Percentiles rank a stretch among this genome's conserved stretches.
Conservation (phyloP, 2,329 filamentous ascomycete species). For the Teratosphaeria destructans region DNA sequence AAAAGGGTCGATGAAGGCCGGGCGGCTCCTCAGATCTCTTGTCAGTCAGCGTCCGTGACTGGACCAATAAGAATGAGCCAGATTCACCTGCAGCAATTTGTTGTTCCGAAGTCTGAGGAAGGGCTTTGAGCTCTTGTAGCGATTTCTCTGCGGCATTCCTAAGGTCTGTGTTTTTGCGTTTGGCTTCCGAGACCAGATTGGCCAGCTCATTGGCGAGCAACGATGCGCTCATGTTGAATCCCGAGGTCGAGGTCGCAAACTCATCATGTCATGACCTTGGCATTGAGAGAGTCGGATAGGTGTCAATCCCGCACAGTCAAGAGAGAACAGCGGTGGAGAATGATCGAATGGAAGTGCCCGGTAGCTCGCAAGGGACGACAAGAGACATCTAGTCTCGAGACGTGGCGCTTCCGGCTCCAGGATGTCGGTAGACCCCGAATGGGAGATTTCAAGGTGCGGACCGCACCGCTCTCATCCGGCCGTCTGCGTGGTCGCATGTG, state of each 20-base stretch:
- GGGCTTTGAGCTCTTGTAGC: conserved; percentile 71
- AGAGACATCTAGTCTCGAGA: not conserved
- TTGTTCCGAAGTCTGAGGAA: conserved; percentile 64
- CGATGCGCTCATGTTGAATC: conserved; percentile 19
- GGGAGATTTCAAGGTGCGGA: not conserved
- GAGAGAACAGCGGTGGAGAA: not conserved
- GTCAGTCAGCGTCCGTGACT: conserved; percentile 16
- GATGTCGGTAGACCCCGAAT: not conserved
- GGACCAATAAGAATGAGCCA: not conserved
- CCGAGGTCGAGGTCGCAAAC: not conserved
- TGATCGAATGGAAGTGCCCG: not conserved
- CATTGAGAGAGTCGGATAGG: not conserved
- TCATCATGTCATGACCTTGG: not conserved
- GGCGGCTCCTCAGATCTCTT: conserved; percentile 69
- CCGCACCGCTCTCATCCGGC: not conserved
- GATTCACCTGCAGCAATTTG: conserved; percentile 58
- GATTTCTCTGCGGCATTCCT: conserved; percentile 89
- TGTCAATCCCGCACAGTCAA: not conserved
- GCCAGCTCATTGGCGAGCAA: conserved; percentile 23
- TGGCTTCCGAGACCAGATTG: conserved; percentile 55
- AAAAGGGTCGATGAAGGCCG: conserved; percentile 85
- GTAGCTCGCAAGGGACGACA: not conserved
- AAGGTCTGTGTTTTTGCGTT: conserved; percentile 84
- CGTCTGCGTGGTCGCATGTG: not conserved
- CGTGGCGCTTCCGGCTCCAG: not conserved